A percentile compares a stretch with the other conserved stretches of the same genome.
Evolutionary conservation across 2,329 filamentous ascomycete genomes (phyloP).

Genomic region (Aureobasidium uvarum): DNA sequence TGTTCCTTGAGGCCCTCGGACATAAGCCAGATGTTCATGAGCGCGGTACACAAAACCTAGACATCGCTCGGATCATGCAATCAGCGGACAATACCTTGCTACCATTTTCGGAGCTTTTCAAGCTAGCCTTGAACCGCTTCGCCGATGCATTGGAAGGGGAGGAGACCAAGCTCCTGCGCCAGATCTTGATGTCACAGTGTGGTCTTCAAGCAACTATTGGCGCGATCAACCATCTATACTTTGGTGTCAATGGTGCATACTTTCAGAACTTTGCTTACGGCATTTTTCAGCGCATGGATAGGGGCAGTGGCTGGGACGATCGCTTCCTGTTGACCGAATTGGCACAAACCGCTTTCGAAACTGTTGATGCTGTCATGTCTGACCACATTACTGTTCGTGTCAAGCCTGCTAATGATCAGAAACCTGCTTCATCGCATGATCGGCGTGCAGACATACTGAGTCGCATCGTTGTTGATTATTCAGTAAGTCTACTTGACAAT

Average conservation of each 20-base stretch:
- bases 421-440: not conserved
- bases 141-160: constrained; percentile 71
- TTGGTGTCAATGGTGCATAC: constrained; percentile 70
- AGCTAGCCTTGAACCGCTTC: constrained; percentile 69
- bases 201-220: constrained; percentile 64
- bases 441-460: constrained; percentile 47
- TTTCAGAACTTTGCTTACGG: constrained; percentile 64
- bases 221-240: constrained; percentile 69
- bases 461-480: constrained; percentile 64
- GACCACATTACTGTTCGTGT: constrained; percentile 59
- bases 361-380: constrained; percentile 53
- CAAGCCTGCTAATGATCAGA: not conserved
- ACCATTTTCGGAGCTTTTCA: constrained; percentile 74
- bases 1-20: constrained; percentile 74
- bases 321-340: constrained; percentile 76
- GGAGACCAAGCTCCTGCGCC: constrained; percentile 64
- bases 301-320: constrained; percentile 68
- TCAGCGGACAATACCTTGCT: constrained; percentile 28
- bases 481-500: constrained; percentile 50
- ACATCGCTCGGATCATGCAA: not conserved
- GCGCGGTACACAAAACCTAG: not conserved
- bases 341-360: constrained; percentile 67
- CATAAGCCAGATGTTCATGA: constrained; percentile 35
- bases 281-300: constrained; percentile 73
- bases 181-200: constrained; percentile 66